phyloP scores from a whole-genome alignment of 2,329 filamentous ascomycete genomes.

The Meredithiella fracta region DNA sequence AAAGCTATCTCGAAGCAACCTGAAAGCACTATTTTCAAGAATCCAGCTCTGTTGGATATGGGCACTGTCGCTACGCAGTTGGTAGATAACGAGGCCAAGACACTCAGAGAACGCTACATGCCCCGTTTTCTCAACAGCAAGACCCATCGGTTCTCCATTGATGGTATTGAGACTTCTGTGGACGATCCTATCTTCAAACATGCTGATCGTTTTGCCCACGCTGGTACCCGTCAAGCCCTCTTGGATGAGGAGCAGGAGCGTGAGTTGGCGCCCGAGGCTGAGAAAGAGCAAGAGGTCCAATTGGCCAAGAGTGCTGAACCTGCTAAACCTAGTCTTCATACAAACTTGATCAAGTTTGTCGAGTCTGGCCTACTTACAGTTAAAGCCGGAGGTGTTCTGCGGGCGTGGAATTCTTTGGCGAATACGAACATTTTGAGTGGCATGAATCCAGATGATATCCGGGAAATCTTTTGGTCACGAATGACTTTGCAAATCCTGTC shows the following conservation, averaged over 20 bases:
- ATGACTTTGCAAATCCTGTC: constrained; percentile 35
- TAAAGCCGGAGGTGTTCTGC: constrained; percentile 21
- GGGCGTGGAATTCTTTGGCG: constrained; percentile 29
- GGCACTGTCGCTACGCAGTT: constrained; percentile 24
- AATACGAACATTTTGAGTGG: constrained; percentile 25
- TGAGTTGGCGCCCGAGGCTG: constrained; percentile 47
- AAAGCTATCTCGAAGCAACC: constrained; percentile 19
- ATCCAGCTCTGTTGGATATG: too few species aligned
- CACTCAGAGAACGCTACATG: constrained; percentile 34
- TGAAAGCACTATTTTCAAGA: too few species aligned
- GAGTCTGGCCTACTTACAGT: constrained; percentile 20
- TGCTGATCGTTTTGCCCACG: neutral
- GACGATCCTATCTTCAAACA: constrained; percentile 4
- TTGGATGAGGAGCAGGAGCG: constrained; percentile 53
- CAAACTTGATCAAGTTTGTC: constrained; percentile 27
- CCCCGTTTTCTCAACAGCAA: constrained; percentile 18
- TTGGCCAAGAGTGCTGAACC: constrained; percentile 27
- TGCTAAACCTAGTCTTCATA: constrained; percentile 20
- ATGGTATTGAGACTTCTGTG: neutral
- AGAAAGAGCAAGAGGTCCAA: constrained; percentile 41
- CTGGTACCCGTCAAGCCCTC: constrained; percentile 16
- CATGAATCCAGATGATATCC: constrained; percentile 24
- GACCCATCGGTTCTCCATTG: neutral
- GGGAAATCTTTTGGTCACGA: constrained; percentile 28
- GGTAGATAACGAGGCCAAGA: constrained; percentile 38